Evolutionary conservation across 805 yeast species (phyloP).

Genomic region (Candida oleophila): DNA sequence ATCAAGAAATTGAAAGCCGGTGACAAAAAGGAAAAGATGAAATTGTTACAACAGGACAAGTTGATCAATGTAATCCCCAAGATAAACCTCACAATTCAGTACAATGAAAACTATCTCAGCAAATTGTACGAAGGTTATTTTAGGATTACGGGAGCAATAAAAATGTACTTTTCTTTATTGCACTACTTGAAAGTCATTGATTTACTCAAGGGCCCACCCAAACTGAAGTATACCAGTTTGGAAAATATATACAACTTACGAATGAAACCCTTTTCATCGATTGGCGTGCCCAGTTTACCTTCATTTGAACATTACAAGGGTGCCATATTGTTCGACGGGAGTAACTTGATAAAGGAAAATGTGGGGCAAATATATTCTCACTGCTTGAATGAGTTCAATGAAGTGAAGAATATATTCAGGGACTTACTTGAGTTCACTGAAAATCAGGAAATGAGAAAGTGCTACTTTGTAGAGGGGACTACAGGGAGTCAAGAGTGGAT

Average conservation of each 20-base stretch:
- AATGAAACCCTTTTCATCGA: conserved; percentile 75
- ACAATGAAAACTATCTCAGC: conserved; percentile 20
- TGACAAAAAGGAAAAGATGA: conserved; percentile 43
- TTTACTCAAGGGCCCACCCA: conserved; percentile 23
- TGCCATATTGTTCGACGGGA: conserved; percentile 10
- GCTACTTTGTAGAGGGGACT: conserved; percentile 1
- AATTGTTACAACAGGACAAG: conserved; percentile 23
- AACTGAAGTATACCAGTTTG: conserved; percentile 19
- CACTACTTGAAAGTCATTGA: conserved; percentile 18
- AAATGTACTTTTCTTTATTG: conserved; percentile 16
- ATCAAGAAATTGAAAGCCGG: conserved; percentile 51
- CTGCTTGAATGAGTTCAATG: conserved; percentile 5
- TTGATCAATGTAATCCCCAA: conserved; percentile 34
- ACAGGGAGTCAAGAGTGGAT: neutral
- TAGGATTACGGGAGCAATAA: conserved; percentile 19
- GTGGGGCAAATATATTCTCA: conserved; percentile 1
- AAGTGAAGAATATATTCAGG: conserved; percentile 1
- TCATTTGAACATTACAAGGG: conserved; percentile 37
- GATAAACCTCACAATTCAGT: conserved; percentile 24
- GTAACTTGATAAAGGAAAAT: neutral
- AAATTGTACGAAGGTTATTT: conserved; percentile 16
- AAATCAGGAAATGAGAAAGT: neutral
- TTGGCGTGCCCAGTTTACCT: conserved; percentile 75
- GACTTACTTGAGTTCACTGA: conserved; percentile 4
- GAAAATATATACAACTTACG: conserved; percentile 45